Conservation (phyloP, 306 rosid genomes). For the Prunus armeniaca region DNA sequence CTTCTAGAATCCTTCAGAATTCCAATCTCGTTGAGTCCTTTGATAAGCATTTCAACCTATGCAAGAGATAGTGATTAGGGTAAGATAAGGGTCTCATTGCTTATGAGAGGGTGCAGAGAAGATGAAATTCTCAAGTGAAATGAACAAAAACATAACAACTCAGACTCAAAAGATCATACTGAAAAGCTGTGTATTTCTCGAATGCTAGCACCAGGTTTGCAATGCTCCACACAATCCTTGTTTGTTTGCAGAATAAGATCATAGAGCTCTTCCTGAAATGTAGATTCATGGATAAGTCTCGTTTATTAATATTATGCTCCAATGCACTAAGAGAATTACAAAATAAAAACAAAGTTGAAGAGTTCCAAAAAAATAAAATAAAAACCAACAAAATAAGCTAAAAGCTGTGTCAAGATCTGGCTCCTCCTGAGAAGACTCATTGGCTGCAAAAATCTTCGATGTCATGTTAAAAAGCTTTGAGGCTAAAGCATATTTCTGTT, state of each 20-base stretch:
- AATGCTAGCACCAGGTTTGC: conserved; percentile 82
- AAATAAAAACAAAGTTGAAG: neutral
- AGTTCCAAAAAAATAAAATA: neutral
- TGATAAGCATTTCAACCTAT: conserved; percentile 72
- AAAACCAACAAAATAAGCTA: neutral
- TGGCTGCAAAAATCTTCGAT: neutral
- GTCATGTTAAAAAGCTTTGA: neutral
- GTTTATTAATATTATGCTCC: neutral
- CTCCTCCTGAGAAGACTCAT: neutral
- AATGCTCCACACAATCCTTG: conserved; percentile 77
- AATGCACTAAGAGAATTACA: neutral
- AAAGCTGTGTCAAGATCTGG: neutral
- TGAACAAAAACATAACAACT: neutral
- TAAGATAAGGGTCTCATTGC: neutral
- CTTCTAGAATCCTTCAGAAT: conserved; percentile 53
- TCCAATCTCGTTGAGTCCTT: conserved; percentile 79
- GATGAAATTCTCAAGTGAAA: neutral
- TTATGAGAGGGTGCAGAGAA: neutral
- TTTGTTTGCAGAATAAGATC: conserved; percentile 75
- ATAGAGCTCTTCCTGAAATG: conserved; percentile 83
- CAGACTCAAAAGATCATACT: conserved; percentile 35
- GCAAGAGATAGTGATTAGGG: conserved; percentile 17
- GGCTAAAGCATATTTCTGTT: neutral
- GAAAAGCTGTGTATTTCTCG: conserved; percentile 76
- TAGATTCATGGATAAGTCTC: conserved; percentile 9